Evolutionary conservation across 2,329 filamentous ascomycete genomes (phyloP).

Genomic region (Myriosclerotinia duriaeana): DNA sequence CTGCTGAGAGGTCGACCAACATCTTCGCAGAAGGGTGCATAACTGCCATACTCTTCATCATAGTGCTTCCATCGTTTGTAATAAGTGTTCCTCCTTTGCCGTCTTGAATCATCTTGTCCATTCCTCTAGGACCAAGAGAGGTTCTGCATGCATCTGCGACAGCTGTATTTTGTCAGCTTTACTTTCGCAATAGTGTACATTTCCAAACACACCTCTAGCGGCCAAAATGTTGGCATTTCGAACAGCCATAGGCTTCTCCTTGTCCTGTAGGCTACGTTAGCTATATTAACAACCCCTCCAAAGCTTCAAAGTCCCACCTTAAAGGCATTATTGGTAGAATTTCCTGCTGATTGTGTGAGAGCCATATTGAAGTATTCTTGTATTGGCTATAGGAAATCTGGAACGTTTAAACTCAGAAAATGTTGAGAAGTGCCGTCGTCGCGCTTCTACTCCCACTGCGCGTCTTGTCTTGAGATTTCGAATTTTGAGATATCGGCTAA

Average conservation of each 20-base stretch:
- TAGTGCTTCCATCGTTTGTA: slow-evolving; percentile 99
- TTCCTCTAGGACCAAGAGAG: slow-evolving; percentile 56
- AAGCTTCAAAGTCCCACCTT: slow-evolving; percentile 44
- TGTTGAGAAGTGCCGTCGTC: slow-evolving; percentile 25
- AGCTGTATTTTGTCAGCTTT: slow-evolving; percentile 53
- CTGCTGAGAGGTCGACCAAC: slow-evolving; percentile 94
- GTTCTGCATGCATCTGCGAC: slow-evolving; percentile 97
- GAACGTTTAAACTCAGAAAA: slow-evolving; percentile 17
- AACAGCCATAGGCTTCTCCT: slow-evolving; percentile 98
- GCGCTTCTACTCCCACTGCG: slow-evolving; percentile 24
- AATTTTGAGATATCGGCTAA: slow-evolving; percentile 23
- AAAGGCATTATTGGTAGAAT: slow-evolving; percentile 63
- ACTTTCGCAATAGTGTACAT: slow-evolving; percentile 25
- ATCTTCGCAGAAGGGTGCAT: slow-evolving; percentile 99
- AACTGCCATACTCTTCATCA: slow-evolving; percentile 98
- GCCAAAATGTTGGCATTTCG: slow-evolving; percentile 96
- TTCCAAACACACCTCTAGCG: slow-evolving; percentile 69
- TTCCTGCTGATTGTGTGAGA: slow-evolving; percentile 39
- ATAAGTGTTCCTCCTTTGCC: slow-evolving; percentile 84
- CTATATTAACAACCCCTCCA: slow-evolving; percentile 28
- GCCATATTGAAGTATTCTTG: slow-evolving; percentile 48
- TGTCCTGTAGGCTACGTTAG: slow-evolving; percentile 53
- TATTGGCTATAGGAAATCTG: slow-evolving; percentile 24
- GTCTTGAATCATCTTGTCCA: slow-evolving; percentile 65
- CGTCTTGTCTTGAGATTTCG: slow-evolving; percentile 22